Percentiles rank a stretch among this genome's conserved stretches.
These are phyloP conservation scores for Asterochloris erici DNA, from an alignment of 139 green algal genomes.

Conservation along the genomic window DNA sequence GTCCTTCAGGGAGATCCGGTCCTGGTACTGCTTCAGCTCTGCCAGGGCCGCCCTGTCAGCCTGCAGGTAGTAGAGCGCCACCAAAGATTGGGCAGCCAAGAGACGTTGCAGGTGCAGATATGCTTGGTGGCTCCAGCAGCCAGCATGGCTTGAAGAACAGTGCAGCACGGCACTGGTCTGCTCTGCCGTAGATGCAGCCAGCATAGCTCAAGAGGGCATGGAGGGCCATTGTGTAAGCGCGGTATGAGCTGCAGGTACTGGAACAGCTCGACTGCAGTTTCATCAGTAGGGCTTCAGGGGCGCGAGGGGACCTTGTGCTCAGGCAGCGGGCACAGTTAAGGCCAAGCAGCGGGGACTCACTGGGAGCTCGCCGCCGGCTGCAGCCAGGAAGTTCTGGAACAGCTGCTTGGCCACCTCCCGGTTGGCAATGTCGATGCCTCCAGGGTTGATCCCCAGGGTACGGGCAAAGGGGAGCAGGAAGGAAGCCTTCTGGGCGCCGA, in stretches of 20 bases:
- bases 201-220: too few relatives aligned
- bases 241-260: too few relatives aligned
- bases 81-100: too few relatives aligned
- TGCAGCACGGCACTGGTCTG: too few relatives aligned
- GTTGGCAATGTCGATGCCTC: conserved; percentile 72
- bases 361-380: conserved; percentile 45
- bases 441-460: conserved; percentile 88
- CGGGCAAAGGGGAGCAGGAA: conserved; percentile 94
- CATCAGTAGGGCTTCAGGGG: too few relatives aligned
- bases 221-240: too few relatives aligned
- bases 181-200: too few relatives aligned
- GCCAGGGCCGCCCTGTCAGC: conserved; percentile 50
- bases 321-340: not conserved
- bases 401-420: conserved; percentile 79
- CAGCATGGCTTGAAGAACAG: too few relatives aligned
- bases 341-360: not conserved
- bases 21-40: conserved; percentile 64
- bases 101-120: too few relatives aligned
- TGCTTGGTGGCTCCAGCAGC: too few relatives aligned
- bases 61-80: not conserved
- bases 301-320: not conserved
- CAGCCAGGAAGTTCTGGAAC: conserved; percentile 54
- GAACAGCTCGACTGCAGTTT: too few relatives aligned
- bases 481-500: conserved; percentile 72
- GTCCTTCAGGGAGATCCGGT: conserved; percentile 73